Evolutionary conservation across 2,329 filamentous ascomycete species (phyloP).

Genomic region (Botrytis sinoallii): DNA sequence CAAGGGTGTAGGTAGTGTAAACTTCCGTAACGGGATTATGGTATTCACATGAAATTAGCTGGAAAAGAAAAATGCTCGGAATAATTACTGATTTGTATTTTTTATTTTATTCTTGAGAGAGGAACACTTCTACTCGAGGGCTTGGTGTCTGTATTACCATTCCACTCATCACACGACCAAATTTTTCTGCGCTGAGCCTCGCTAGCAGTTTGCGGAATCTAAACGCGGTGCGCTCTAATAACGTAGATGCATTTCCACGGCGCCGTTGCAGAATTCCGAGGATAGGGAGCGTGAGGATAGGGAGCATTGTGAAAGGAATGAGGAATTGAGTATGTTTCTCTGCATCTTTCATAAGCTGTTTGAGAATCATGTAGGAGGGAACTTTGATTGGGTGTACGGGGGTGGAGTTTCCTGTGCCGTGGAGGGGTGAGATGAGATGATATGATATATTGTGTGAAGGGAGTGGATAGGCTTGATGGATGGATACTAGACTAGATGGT

Average conservation of each 20-base stretch:
- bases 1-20: background rate
- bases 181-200: background rate
- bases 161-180: background rate
- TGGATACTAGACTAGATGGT: background rate
- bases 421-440: background rate
- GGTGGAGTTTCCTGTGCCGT: background rate
- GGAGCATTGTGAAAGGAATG: no score
- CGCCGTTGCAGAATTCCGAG: background rate
- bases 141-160: no score
- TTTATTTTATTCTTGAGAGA: no score
- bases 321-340: no score
- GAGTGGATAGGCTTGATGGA: background rate
- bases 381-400: background rate
- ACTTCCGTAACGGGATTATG: background rate
- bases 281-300: background rate
- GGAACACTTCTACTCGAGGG: no score
- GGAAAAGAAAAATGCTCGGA: background rate
- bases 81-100: no score
- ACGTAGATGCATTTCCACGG: background rate
- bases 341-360: no score
- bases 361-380: background rate
- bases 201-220: background rate
- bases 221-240: background rate
- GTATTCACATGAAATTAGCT: background rate
- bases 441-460: background rate